These are phyloP conservation scores for Uromyces viciae-fabae DNA, from an alignment of 1,284 basidiomycete genomes.

Conservation along the genomic window DNA sequence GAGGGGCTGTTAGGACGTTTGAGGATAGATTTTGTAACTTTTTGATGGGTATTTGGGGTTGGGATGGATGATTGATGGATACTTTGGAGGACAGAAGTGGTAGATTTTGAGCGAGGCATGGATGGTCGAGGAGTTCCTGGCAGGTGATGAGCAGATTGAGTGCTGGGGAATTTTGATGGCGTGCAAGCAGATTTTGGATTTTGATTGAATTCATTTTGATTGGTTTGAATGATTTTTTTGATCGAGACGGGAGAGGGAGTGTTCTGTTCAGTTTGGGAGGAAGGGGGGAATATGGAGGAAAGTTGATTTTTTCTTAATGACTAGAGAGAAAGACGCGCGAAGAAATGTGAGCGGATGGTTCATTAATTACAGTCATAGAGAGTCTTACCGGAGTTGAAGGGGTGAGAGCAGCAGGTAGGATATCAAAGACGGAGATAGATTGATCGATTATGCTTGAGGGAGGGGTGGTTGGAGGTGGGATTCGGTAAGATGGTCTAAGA, in stretches of 20 bases:
- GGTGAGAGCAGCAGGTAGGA: slow-evolving; percentile 6
- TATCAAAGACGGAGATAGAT: slow-evolving; percentile 3
- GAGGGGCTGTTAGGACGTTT: slow-evolving; percentile 32
- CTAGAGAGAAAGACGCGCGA: background rate
- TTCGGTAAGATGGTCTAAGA: background rate
- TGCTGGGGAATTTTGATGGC: background rate
- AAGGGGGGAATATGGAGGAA: background rate
- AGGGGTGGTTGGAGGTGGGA: background rate
- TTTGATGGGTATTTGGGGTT: background rate
- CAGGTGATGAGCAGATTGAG: background rate
- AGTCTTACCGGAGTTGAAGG: slow-evolving; percentile 18
- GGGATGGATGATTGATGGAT: background rate
- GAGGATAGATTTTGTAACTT: slow-evolving; percentile 34
- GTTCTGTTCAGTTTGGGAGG: background rate
- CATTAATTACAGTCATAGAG: too few relatives aligned
- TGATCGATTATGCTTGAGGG: slow-evolving; percentile 2
- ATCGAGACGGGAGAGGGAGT: slow-evolving; percentile 2
- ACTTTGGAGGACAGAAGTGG: background rate
- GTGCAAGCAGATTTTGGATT: background rate
- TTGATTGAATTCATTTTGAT: background rate
- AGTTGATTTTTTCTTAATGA: slow-evolving; percentile 1
- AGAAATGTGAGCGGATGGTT: background rate
- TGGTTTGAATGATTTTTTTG: background rate
- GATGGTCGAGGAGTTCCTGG: slow-evolving; percentile 3
- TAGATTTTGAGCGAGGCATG: slow-evolving; percentile 12